A percentile compares a stretch with the other conserved stretches of the same genome.
Conservation (phyloP, 2,329 filamentous ascomycete genomes). For the Pseudocercospora fuligena region DNA sequence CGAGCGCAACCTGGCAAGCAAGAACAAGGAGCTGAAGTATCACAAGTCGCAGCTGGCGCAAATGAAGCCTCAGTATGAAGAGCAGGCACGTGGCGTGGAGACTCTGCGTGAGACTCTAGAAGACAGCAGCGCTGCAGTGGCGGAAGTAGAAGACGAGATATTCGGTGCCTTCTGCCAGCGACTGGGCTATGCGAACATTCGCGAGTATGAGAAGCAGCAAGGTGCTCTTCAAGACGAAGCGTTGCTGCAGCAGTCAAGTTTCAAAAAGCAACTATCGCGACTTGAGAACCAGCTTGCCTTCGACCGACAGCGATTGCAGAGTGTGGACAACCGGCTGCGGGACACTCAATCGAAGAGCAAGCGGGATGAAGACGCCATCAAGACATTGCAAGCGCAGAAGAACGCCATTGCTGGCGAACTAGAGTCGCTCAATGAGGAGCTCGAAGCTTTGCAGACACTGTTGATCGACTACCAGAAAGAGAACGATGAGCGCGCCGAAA, state of each 20-base stretch:
- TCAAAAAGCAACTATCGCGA: slow-evolving; percentile 74
- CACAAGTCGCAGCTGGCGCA: slow-evolving; percentile 75
- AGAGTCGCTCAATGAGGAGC: slow-evolving; percentile 72
- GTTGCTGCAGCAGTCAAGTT: slow-evolving; percentile 82
- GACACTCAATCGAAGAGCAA: slow-evolving; percentile 69
- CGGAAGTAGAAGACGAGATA: slow-evolving; percentile 83
- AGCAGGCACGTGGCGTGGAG: slow-evolving; percentile 72
- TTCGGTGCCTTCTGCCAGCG: slow-evolving; percentile 85
- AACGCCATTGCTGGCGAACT: slow-evolving; percentile 74
- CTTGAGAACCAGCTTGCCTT: slow-evolving; percentile 66
- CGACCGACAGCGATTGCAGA: slow-evolving; percentile 72
- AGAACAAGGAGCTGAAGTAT: slow-evolving; percentile 78
- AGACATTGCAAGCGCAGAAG: slow-evolving; percentile 73
- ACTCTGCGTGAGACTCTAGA: slow-evolving; percentile 62
- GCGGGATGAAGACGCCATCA: slow-evolving; percentile 71
- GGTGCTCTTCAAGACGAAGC: slow-evolving; percentile 90
- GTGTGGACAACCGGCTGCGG: slow-evolving; percentile 71
- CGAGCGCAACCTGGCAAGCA: slow-evolving; percentile 81
- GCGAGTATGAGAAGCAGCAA: slow-evolving; percentile 91
- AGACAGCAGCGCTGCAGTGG: slow-evolving; percentile 67
- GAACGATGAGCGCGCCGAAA: slow-evolving; percentile 71
- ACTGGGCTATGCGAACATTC: slow-evolving; percentile 85
- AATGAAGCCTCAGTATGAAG: slow-evolving; percentile 75
- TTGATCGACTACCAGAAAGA: slow-evolving; percentile 71
- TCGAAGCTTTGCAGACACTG: slow-evolving; percentile 74